Evolutionary conservation across 345 rosid species (phyloP), one percentile per base, ranked within the genome.

Genomic region (Raphanus raphanistrum): DNA sequence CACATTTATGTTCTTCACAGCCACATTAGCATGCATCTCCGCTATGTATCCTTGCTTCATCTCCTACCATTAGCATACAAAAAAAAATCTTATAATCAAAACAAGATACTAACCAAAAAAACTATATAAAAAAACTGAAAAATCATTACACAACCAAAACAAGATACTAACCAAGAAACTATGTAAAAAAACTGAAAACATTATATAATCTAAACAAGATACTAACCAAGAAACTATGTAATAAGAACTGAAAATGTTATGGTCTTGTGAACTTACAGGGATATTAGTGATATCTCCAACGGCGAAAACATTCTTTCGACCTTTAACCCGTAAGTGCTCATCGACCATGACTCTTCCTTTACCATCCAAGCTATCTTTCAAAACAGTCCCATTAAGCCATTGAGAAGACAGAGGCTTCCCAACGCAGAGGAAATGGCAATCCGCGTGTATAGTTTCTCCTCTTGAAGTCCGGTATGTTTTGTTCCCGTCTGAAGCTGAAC

Each of bases 31-130:
- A 75, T 91, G 97, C 12, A 17, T 84, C 43, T 90, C 89, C 1
- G 98, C 98, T 68, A 89, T 60, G 61, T 84, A 89, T 55, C 96
- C 98, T 82, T 91, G 97, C 52, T 91, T 88, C 73, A 83, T 80
- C 82, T 94, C 98, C 98, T 91, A 84, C 3, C 28, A 66, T 72
- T 26, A 6, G 8, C 17, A 8, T 3, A 25, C 8, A 16, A 8
- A 31, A 27, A 31, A 27, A 4, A 15, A 48, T 48, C 6, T 63
- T 65, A 75, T 12, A 10, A 35, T 79, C 74, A 60, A 35, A 31
- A 31, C 25, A 50, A 41, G 62, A 25, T 3, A 60, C 67, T 29
- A 43, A 45, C 26, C 61, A 73, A 41, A 38, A 38, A 76, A 28
- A 33, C 36, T 33, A 33, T 33, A 6, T 33, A 33, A 33, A 5